These are phyloP conservation scores for Cladorrhinum samala DNA, from an alignment of 495 filamentous ascomycete species.

Conservation along the genomic window DNA sequence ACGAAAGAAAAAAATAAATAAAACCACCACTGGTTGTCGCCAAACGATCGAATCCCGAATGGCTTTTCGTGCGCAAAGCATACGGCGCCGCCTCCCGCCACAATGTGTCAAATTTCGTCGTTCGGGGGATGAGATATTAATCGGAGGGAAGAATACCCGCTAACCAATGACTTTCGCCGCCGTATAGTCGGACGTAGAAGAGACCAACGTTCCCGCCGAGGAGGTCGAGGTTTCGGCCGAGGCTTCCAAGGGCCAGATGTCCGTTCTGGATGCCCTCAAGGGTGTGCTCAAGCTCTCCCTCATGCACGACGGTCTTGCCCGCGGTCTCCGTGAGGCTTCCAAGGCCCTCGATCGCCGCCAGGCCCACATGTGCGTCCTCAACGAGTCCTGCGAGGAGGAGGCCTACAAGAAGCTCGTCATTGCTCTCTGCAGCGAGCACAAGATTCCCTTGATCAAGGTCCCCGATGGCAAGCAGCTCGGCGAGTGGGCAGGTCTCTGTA, in stretches of 20 bases:
- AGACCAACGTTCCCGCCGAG: constrained; percentile 73
- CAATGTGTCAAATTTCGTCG: neutral
- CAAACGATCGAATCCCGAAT: neutral
- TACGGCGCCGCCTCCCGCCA: neutral
- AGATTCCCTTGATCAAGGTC: constrained; percentile 99
- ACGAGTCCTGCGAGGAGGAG: constrained; percentile 99
- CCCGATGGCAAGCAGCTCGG: constrained; percentile 98
- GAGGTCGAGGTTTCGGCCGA: constrained; percentile 91
- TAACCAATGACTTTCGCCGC: constrained; percentile 13
- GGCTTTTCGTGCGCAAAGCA: neutral
- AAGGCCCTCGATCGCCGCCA: constrained; percentile 97
- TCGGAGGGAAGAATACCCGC: constrained; percentile 10
- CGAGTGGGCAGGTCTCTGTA: constrained; percentile 99
- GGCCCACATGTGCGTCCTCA: constrained; percentile 99
- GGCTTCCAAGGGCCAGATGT: constrained; percentile 86
- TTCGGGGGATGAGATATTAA: neutral
- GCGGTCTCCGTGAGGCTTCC: constrained; percentile 92
- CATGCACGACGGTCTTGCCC: constrained; percentile 98
- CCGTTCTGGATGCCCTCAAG: constrained; percentile 95
- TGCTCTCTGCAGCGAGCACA: constrained; percentile 95
- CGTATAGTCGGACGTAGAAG: constrained; percentile 59
- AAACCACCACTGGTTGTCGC: neutral
- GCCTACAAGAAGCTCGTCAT: constrained; percentile 99
- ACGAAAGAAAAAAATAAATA: neutral
- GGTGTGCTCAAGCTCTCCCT: constrained; percentile 95